Conservation (phyloP, 345 rosid genomes). For the Eutrema japonicum region DNA sequence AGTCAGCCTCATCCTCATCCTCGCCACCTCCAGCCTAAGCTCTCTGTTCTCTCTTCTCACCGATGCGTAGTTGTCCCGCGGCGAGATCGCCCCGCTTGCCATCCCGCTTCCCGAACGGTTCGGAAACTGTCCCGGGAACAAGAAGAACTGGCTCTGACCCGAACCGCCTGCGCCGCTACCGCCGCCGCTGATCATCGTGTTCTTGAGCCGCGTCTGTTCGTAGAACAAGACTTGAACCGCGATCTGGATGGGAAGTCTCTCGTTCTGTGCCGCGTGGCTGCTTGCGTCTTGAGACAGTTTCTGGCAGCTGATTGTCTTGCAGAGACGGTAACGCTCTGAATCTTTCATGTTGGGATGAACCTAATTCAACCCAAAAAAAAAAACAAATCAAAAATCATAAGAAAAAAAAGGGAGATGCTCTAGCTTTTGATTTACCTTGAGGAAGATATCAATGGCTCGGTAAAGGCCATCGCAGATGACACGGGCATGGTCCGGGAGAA, state of each 20-base stretch:
- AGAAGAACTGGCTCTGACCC: slow-evolving; percentile 76
- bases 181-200: slow-evolving; percentile 66
- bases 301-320: slow-evolving; percentile 87
- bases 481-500: slow-evolving; percentile 95
- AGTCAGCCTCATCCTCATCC: slow-evolving; percentile 98
- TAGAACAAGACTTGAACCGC: slow-evolving; percentile 45
- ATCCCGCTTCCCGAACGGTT: slow-evolving; percentile 87
- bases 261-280: slow-evolving; percentile 48
- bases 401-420: background rate
- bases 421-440: slow-evolving; percentile 55
- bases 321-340: slow-evolving; percentile 86
- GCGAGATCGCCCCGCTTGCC: slow-evolving; percentile 95
- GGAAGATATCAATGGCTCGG: slow-evolving; percentile 89
- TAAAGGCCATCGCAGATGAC: slow-evolving; percentile 79
- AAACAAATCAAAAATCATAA: background rate
- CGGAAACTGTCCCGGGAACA: slow-evolving; percentile 77
- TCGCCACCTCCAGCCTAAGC: slow-evolving; percentile 95
- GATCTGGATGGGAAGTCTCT: slow-evolving; percentile 43
- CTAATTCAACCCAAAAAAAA: slow-evolving; percentile 41
- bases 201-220: slow-evolving; percentile 64
- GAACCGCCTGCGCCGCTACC: slow-evolving; percentile 10
- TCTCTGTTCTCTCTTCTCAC: slow-evolving; percentile 98
- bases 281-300: slow-evolving; percentile 47
- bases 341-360: slow-evolving; percentile 94
- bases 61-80: slow-evolving; percentile 90